phyloP scores from a whole-genome alignment of 768 basidiomycete species.

The Strobilomyces dryophilus region DNA sequence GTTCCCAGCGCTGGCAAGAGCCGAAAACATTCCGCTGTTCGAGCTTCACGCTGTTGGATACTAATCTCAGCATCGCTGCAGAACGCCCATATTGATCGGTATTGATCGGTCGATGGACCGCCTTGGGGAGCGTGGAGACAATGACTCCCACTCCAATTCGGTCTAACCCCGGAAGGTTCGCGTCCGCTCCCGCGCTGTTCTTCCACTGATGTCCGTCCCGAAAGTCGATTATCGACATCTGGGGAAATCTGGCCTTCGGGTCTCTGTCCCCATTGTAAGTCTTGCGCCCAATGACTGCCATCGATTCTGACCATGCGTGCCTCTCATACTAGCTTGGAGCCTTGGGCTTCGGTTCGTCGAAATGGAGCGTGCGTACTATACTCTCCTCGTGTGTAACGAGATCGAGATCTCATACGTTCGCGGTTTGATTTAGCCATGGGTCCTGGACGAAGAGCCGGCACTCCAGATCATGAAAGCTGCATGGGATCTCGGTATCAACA shows the following conservation, averaged over 20 bases:
- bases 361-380: constrained; percentile 25
- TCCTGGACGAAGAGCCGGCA: constrained; percentile 26
- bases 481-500: constrained; percentile 38
- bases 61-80: not conserved
- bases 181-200: not conserved
- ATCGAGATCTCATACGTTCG: not conserved
- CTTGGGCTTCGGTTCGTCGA: constrained; percentile 27
- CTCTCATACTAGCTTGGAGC: constrained; percentile 18
- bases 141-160: not conserved
- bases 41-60: not conserved
- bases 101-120: not conserved
- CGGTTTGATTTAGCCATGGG: constrained; percentile 15
- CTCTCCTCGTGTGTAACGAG: not conserved
- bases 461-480: constrained; percentile 36
- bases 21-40: not conserved
- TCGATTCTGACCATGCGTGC: not conserved
- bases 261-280: constrained; percentile 34
- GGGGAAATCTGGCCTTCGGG: constrained; percentile 28
- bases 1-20: not conserved
- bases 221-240: constrained; percentile 23
- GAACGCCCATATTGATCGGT: not conserved
- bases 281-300: not conserved
- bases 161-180: not conserved
- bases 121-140: not conserved
- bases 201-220: not conserved